Base-by-base conservation (phyloP, 2,329 filamentous ascomycete species). In the Aspergillus ruber region DNA sequence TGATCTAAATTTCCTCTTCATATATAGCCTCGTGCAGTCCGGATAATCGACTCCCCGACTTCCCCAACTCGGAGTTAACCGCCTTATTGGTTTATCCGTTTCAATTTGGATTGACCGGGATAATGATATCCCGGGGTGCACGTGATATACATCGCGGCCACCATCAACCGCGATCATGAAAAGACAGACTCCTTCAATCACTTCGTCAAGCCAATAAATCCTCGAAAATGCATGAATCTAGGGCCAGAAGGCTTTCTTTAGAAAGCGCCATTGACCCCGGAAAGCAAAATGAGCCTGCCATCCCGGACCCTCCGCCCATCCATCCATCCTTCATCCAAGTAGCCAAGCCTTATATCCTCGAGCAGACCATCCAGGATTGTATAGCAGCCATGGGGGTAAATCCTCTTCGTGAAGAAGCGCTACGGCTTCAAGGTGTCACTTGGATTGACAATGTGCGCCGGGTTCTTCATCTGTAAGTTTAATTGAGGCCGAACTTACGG, bases 361-460 rank as follows among this genome's bases (percentile, higher is more conserved):
- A 96, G 64, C 84, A 88, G 58, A 83, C 82, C 57, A 80, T 97
- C 47, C 84, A 89, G 51, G 80, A 82, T 60, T 83, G 84, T 65
- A 78, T 95, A 49, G 76, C 78, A 40, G 79, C 81, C 17, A 82
- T 84, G 52, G 82, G 83, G 35, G 82, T 85, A 59, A 86, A 88
- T 61, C 83, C 87, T 44, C 82, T 86, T 33, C 83, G 86, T 48
- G 90, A 97, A 66, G 88, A 91, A 61, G 82, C 73, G 51, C 82
- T 88, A 55, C 83, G 91, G 45, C 72, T 97, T 40, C 88, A 93
- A 61, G 93, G 91, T 15, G 85, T 96, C 8, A 81, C 88, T 50
- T 86, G 91, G 77, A 91, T 98, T 52, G 88, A 96, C 62, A 86
- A 83, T 51, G 86, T 95, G 38, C 81, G 91, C 42, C 82, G 84